Base-by-base conservation (phyloP, 805 yeast genomes). In the Wickerhamomyces queroliae region DNA sequence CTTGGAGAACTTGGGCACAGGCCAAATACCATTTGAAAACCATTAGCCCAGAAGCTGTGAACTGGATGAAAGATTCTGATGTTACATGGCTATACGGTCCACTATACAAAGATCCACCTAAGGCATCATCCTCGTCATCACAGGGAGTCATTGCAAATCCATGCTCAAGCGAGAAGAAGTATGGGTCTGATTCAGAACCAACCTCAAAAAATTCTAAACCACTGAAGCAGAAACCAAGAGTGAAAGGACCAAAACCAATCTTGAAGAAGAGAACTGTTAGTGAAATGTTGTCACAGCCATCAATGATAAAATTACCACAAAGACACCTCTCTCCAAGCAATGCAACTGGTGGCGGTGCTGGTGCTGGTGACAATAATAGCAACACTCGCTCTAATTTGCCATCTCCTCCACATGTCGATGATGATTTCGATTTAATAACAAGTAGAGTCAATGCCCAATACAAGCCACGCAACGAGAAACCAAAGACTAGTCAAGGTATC, bases 11-110 rank as follows among this genome's bases (percentile, higher is more conserved):
- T 5, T 93, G 98, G 99, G 89, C 95, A 11, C 95, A 93, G 62
- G 82, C 93, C 28, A 80, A 89, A 56, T 77, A 81, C 48, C 76
- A 84, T 41, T 66, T 83, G 38, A 68, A 69, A 46, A 93, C 99
- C 0, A 86, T 91, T 7, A 78, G 90, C 16, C 99, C 99, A 1
- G 95, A 88, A 53, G 74, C 77, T 27, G 85, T 93, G 35, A 91
- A 93, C 61, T 93, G 99, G 99, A 79, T 88, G 33, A 93, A 95
- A 63, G 99, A 93, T 53, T 82, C 83, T 42, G 99, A 93, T 60
- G 96, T 93, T 10, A 89, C 97, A 2, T 93, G 99, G 99, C 73
- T 93, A 12, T 93, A 91, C 63, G 99, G 99, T 1, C 99, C 99
- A 0, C 50, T 55, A 8, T 52, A 55, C 34, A 52, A 44, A 31